Evolutionary conservation across 441 rosid species (phyloP), one percentile per base, ranked within the genome.

Genomic region (Arabidopsis lyrata): DNA sequence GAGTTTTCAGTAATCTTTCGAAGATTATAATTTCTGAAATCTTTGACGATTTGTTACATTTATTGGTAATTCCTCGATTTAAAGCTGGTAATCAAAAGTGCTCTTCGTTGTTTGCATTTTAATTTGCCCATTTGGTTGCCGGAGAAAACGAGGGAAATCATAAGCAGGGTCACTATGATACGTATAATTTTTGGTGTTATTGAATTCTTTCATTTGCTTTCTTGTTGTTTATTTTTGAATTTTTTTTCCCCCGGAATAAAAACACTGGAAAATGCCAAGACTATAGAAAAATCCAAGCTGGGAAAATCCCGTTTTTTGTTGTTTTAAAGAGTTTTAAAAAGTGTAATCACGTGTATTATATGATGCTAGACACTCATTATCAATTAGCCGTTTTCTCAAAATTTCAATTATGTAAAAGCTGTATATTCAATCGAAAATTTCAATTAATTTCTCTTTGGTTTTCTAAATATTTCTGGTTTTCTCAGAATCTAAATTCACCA

Each of bases 361-460:
- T 24, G 68, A 35, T 53, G 57, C 32, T 41, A 3, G 66, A 57
- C 15, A 24, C 7, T 45, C 36, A 32, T 55, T 5, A 73, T 38
- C 73, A 61, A 10, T 32, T 32, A 50, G 58, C 69, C 50, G 74
- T 67, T 75, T 47, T 54, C 39, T 24, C 20, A 27, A 56, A 32
- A 41, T 16, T 42, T 59, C 16, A 27, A 32, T 2, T 5, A 14
- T 41, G n/a, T 64, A 0, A 24, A 24, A 16, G 39, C 20, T 63
- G 39, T 45, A 48, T 34, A 64, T 55, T 65, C 36, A 66, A 42
- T 14, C 11, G 1, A 45, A 54, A 54, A 44, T 11, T 61, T 13
- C 22, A 34, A 34, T 34, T 11, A 15, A 63, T 54, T 34, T 73
- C 31, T 35, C 9, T 11, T 6, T 20, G 3, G 3, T 42, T 55